A percentile compares a stretch with the other conserved stretches of the same genome.
These are phyloP conservation scores for Thuja plicata DNA, from an alignment of 83 land plant species.

Conservation along the genomic window DNA sequence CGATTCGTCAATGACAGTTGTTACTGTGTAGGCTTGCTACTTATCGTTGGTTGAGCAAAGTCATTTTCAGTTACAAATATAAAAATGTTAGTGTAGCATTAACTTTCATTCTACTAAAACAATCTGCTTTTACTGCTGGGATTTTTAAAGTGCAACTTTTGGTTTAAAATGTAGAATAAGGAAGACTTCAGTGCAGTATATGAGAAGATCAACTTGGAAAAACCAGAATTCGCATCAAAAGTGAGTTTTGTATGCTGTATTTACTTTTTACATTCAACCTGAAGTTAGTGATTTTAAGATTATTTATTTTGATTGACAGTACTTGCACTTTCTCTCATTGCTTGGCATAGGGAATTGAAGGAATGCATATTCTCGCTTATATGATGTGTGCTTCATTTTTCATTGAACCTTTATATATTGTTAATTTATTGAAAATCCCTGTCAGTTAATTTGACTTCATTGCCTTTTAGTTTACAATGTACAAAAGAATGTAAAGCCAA, in stretches of 20 bases:
- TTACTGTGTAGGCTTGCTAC: neutral
- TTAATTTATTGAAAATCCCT: neutral
- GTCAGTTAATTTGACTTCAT: neutral
- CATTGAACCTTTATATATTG: neutral
- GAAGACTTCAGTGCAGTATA: constrained; percentile 36
- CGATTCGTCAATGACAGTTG: neutral
- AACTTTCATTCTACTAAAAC: neutral
- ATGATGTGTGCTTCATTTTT: neutral
- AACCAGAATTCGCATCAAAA: constrained; percentile 40
- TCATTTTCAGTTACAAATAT: neutral
- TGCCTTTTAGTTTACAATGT: neutral
- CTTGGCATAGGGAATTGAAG: neutral
- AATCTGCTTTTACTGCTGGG: neutral
- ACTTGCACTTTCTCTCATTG: neutral
- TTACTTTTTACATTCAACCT: neutral
- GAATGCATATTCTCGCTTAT: neutral
- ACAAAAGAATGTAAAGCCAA: neutral
- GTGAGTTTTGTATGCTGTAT: constrained; percentile 32
- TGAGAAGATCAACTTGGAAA: constrained; percentile 37
- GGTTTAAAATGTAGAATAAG: constrained; percentile 40
- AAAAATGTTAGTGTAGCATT: neutral
- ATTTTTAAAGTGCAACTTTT: neutral
- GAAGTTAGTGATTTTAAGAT: neutral
- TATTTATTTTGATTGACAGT: neutral
- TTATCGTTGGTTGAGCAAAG: neutral